Conservation (phyloP, 2,329 filamentous ascomycete species). For the Epichloe gansuensis region DNA sequence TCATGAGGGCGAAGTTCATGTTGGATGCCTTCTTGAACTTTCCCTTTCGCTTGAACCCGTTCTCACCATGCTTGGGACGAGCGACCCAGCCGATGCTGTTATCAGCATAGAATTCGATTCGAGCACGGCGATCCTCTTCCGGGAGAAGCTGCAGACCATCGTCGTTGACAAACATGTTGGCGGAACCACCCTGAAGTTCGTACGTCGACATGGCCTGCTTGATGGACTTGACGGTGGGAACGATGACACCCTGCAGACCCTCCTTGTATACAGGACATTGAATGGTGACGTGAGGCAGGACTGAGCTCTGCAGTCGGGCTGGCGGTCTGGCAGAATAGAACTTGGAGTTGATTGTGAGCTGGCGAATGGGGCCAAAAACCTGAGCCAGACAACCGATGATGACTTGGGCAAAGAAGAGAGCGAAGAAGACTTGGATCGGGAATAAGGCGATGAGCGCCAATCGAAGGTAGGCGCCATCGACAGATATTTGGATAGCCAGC, state of each 20-base stretch:
- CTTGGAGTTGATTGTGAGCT: constrained; percentile 64
- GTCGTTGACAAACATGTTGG: constrained; percentile 66
- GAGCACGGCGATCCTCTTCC: constrained; percentile 47
- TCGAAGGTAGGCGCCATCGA: constrained; percentile 50
- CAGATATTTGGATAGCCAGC: constrained; percentile 53
- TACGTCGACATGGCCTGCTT: constrained; percentile 68
- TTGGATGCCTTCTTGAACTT: constrained; percentile 62
- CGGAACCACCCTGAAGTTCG: constrained; percentile 64
- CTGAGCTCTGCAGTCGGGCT: constrained; percentile 40
- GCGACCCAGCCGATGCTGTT: constrained; percentile 59
- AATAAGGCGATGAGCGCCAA: constrained; percentile 52
- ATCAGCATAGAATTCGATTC: constrained; percentile 56
- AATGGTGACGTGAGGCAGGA: constrained; percentile 63
- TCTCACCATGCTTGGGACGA: constrained; percentile 48
- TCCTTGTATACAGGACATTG: constrained; percentile 87
- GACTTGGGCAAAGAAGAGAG: constrained; percentile 68
- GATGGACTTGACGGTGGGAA: constrained; percentile 63
- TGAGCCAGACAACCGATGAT: constrained; percentile 65
- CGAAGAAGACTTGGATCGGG: constrained; percentile 68
- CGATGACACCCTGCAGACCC: constrained; percentile 60
- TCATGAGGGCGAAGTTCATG: constrained; percentile 59
- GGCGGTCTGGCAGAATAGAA: constrained; percentile 67
- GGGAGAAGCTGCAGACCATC: constrained; percentile 57
- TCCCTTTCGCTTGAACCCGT: constrained; percentile 48
- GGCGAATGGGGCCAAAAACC: constrained; percentile 60